Evolutionary conservation across 2,329 filamentous ascomycete species (phyloP).

Genomic region (Colletotrichum zoysiae): DNA sequence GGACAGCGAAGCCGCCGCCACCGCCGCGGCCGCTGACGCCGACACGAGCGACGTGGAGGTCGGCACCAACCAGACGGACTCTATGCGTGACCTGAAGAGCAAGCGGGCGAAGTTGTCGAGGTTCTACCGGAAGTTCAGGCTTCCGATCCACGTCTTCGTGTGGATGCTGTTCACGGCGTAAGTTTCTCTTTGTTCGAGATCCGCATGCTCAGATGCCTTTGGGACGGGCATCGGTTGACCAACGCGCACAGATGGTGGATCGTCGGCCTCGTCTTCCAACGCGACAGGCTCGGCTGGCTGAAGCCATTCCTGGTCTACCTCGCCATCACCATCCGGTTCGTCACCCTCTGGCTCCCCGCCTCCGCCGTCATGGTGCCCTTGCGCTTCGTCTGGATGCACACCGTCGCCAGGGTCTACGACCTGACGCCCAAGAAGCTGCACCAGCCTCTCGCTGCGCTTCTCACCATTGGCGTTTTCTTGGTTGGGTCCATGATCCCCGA

Average conservation of each 20-base stretch:
- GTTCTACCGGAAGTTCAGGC: slow-evolving; percentile 26
- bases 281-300: slow-evolving; percentile 63
- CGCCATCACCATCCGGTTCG: slow-evolving; percentile 70
- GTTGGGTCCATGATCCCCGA: slow-evolving; percentile 35
- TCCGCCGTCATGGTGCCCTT: slow-evolving; percentile 32
- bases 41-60: slow-evolving; percentile 31
- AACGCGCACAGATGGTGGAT: slow-evolving; percentile 31
- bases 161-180: slow-evolving; percentile 37
- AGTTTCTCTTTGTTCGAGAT: slow-evolving; percentile 12
- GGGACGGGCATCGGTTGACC: slow-evolving; percentile 1
- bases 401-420: slow-evolving; percentile 26
- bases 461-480: slow-evolving; percentile 32
- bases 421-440: slow-evolving; percentile 30
- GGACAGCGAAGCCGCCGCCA: not conserved
- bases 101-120: slow-evolving; percentile 5
- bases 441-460: slow-evolving; percentile 29
- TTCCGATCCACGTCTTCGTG: slow-evolving; percentile 25
- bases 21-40: not conserved
- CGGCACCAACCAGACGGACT: slow-evolving; percentile 11
- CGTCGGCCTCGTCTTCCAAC: slow-evolving; percentile 37
- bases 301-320: slow-evolving; percentile 77
- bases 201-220: slow-evolving; percentile 4
- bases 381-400: slow-evolving; percentile 28
- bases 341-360: slow-evolving; percentile 48
- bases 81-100: slow-evolving; percentile 10